These are phyloP conservation scores for Platanthera guangdongensis DNA, from an alignment of 106 monocot species.

Conservation along the genomic window DNA sequence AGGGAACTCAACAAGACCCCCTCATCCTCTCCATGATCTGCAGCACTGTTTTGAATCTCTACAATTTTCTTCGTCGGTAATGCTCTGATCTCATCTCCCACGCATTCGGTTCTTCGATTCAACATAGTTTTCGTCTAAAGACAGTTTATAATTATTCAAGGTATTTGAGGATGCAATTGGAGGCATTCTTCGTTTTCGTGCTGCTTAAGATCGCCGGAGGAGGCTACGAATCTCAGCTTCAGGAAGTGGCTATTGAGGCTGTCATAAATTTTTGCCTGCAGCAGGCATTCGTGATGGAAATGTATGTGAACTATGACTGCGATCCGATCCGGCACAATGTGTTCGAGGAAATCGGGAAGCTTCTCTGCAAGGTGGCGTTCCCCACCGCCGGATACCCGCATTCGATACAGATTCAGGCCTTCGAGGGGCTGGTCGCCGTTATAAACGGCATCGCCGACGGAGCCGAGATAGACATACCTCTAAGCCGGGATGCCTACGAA, in stretches of 20 bases:
- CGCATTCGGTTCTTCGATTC: not conserved
- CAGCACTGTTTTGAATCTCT: slow-evolving; percentile 80
- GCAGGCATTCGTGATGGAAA: slow-evolving; percentile 61
- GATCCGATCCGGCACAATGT: slow-evolving; percentile 49
- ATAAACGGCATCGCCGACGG: slow-evolving; percentile 59
- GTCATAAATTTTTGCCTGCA: slow-evolving; percentile 72
- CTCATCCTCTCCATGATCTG: slow-evolving; percentile 86
- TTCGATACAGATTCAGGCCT: slow-evolving; percentile 61
- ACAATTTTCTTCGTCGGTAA: slow-evolving; percentile 65
- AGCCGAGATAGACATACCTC: slow-evolving; percentile 20
- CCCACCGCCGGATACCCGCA: slow-evolving; percentile 21
- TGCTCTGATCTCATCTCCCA: too few relatives aligned
- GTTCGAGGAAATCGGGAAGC: slow-evolving; percentile 58
- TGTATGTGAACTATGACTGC: slow-evolving; percentile 91
- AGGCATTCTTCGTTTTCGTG: slow-evolving; percentile 76
- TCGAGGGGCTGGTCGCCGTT: slow-evolving; percentile 56
- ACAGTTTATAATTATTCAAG: not conserved
- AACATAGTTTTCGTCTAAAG: not conserved
- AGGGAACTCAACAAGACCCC: slow-evolving; percentile 38
- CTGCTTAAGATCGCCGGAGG: slow-evolving; percentile 38
- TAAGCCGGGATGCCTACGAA: slow-evolving; percentile 25
- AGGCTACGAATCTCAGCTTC: slow-evolving; percentile 29
- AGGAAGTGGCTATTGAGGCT: slow-evolving; percentile 83
- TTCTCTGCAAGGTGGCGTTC: slow-evolving; percentile 74
- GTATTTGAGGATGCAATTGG: slow-evolving; percentile 68